Evolutionary conservation across 1,284 basidiomycete species (phyloP), one percentile per base, ranked within the genome.

Genomic region (Cystobasidiaceae sp.): DNA sequence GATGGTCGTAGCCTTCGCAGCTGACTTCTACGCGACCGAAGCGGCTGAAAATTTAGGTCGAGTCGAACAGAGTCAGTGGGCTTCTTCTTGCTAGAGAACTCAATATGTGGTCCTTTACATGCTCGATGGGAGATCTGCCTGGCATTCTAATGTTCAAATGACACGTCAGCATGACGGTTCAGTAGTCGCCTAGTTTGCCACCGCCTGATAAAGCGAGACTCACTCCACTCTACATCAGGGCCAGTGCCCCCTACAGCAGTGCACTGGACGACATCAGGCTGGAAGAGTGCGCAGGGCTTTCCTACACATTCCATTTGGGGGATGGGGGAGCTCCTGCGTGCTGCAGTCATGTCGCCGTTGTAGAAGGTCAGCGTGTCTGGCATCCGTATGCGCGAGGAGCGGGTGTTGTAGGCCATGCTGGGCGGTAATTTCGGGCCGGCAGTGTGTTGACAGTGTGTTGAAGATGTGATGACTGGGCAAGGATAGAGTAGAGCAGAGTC

Each of bases 181-280:
- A 39, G 37, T 39, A n/a, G 33, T n/a, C n/a, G n/a, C n/a, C n/a
- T n/a, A n/a, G n/a, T n/a, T n/a, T n/a, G n/a, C n/a, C 37, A 39
- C n/a, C 11, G 37, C n/a, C 11, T 39, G 37, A 11, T 39, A n/a
- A 11, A 39, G 11, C 11, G 11, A 43, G 19, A 72, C 71, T 71
- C 71, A 86, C 88, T 88, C 90, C 90, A 93, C 72, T 93, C 89
- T 4, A 90, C 83, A 11, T 87, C 85, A 1, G 82, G 79, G 1
- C 87, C 90, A 67, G 79, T 78, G 7, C 88, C 87, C 39, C 92
- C 90, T 50, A 86, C 80, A 69, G 87, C 89, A 49, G 80, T 80
- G 76, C 92, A 97, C 69, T 89, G 85, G 28, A 96, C 86, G n/a
- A 86, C 88, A 66, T 91, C 87, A 0, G 91, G 92, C 67, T 85